Base-by-base conservation (phyloP, 2,329 filamentous ascomycete species). In the Trichoderma citrinoviride region DNA sequence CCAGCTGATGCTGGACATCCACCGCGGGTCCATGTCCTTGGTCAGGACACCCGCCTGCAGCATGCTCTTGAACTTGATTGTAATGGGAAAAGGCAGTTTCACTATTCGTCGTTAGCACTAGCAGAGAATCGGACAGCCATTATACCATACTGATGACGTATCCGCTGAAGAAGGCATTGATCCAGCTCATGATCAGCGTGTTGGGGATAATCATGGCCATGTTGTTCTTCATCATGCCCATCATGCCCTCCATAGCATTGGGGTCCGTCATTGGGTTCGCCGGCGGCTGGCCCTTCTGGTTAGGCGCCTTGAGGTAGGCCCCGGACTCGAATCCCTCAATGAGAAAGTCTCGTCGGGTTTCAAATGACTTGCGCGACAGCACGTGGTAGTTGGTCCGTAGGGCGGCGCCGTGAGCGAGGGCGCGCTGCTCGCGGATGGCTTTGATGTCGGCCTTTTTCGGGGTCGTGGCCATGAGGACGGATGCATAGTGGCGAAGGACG, bases 201-300 rank as follows among this genome's bases (percentile, higher is more conserved):
- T 99, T 97, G 55, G 95, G 95, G 65, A 99, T 92, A 82, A 99
- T 98, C 95, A 98, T 99, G 69, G 95, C 94, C 91, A 99, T 97
- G 76, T 99, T 97, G 65, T 93, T 93, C 86, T 99, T 99, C 92
- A 99, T 96, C 92, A 97, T 97, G 71, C 95, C 94, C 95, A 99
- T 99, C 95, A 99, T 99, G 71, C 93, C 94, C 75, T 99, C 96
- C 95, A 99, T 99, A 65, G 92, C 92, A 54, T 90, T 90, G 23
- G 96, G 96, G 77, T 99, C 95, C 12, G 90, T 91, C 87, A 99
- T 93, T 4, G 95, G 95, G 79, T 98, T 99, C 43, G 92, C 87
- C 21, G 93, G 90, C 3, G 93, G 90, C 79, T 97, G 91, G 60
- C 93, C 93, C 74, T 90, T 89, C 73, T 83, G 87, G 62, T 95